phyloP scores from a whole-genome alignment of 1,139 yeast species.

The Diutina ranongensis region DNA sequence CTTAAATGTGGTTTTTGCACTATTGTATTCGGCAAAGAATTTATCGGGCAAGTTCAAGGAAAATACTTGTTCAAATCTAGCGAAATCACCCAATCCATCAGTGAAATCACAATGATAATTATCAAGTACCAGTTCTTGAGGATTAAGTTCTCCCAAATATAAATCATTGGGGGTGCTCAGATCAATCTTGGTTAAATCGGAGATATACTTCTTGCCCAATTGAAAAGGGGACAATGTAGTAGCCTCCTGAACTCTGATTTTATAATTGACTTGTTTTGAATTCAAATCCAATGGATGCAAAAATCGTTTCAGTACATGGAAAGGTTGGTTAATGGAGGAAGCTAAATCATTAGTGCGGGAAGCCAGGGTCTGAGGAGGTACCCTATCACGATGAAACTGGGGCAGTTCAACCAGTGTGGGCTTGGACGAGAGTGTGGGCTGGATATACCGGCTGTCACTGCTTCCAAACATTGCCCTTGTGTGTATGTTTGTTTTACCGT shows the following conservation, averaged over 20 bases:
- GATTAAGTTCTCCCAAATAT: constrained; percentile 27
- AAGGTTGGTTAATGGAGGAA: neutral
- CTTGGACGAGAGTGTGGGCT: constrained; percentile 1
- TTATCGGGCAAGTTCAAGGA: constrained; percentile 73
- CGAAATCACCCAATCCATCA: constrained; percentile 38
- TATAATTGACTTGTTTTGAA: constrained; percentile 31
- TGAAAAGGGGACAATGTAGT: constrained; percentile 32
- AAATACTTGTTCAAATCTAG: constrained; percentile 68
- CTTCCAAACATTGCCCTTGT: neutral
- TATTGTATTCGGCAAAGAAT: constrained; percentile 64
- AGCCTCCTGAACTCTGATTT: constrained; percentile 33
- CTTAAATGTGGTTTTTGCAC: constrained; percentile 55
- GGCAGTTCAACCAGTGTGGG: neutral
- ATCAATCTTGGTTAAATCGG: constrained; percentile 34
- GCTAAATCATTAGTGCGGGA: neutral
- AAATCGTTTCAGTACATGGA: constrained; percentile 13
- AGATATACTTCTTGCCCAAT: constrained; percentile 32
- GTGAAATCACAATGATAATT: constrained; percentile 32
- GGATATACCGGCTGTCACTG: neutral
- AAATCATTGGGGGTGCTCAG: constrained; percentile 35
- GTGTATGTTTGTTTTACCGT: neutral
- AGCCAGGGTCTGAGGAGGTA: neutral
- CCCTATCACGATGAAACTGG: neutral
- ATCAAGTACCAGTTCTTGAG: constrained; percentile 29
- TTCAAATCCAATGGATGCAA: constrained; percentile 27